These are phyloP conservation scores for Sophora flavescens DNA, from an alignment of 306 rosid species.

Conservation along the genomic window DNA sequence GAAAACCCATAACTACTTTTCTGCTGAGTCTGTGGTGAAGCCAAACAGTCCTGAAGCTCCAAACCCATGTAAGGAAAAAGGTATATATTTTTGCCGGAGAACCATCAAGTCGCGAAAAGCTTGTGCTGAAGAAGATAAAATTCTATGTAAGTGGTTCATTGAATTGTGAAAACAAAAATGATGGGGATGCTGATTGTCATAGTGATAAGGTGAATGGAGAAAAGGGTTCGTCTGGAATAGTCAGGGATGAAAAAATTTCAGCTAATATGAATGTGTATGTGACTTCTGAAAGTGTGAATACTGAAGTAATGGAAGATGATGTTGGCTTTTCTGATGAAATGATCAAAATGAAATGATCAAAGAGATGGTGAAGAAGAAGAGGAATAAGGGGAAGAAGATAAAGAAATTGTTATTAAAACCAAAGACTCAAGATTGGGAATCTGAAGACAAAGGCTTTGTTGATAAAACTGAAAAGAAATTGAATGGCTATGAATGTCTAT, in stretches of 20 bases:
- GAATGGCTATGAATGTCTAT: slow-evolving; percentile 16
- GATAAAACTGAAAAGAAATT: neutral
- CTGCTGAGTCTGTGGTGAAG: neutral
- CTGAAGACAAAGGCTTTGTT: neutral
- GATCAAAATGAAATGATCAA: neutral
- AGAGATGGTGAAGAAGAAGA: neutral
- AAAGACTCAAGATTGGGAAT: neutral
- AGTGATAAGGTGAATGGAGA: too few relatives aligned
- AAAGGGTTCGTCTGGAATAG: neutral
- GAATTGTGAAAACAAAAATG: neutral
- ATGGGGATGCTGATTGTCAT: neutral
- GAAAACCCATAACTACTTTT: neutral
- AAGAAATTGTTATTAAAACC: neutral
- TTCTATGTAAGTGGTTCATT: neutral
- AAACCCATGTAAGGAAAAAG: neutral
- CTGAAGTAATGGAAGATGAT: too few relatives aligned
- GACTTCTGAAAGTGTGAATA: too few relatives aligned
- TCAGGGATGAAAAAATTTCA: too few relatives aligned
- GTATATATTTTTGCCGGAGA: neutral
- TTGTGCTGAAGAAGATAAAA: slow-evolving; percentile 2
- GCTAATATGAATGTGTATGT: too few relatives aligned
- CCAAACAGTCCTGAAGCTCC: neutral
- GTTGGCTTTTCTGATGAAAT: too few relatives aligned
- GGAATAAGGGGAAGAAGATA: neutral
- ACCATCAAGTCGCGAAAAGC: neutral